Evolutionary conservation across 2,329 filamentous ascomycete genomes (phyloP).

Genomic region (Sphaerulina populicola): DNA sequence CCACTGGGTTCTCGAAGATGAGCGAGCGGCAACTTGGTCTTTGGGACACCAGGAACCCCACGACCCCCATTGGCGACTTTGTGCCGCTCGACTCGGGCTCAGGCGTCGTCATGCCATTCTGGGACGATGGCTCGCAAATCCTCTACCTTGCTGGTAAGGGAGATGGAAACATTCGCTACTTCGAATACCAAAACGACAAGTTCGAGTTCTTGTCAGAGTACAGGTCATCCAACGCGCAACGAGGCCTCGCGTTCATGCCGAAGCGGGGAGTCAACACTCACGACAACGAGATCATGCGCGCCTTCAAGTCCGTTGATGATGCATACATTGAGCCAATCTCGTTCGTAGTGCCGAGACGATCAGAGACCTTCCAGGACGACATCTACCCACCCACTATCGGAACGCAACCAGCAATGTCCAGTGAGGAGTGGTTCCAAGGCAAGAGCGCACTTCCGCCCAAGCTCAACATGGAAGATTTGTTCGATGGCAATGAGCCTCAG

Average conservation of each 20-base stretch:
- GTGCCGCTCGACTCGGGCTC: conserved; percentile 88
- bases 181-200: conserved; percentile 96
- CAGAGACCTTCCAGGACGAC: conserved; percentile 92
- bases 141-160: conserved; percentile 96
- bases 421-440: conserved; percentile 76
- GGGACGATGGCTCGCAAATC: conserved; percentile 94
- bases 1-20: conserved; percentile 96
- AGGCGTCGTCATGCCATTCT: conserved; percentile 98
- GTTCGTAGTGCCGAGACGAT: conserved; percentile 88
- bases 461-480: conserved; percentile 87
- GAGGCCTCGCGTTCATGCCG: conserved; percentile 87
- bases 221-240: conserved; percentile 91
- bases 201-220: conserved; percentile 96
- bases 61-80: conserved; percentile 82
- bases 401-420: conserved; percentile 67
- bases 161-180: conserved; percentile 98
- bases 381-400: conserved; percentile 86
- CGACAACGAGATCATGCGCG: conserved; percentile 92
- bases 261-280: conserved; percentile 92
- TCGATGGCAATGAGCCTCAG: conserved; percentile 71
- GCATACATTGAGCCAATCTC: conserved; percentile 91
- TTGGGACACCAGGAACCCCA: conserved; percentile 78
- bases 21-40: conserved; percentile 92
- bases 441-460: conserved; percentile 74
- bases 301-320: conserved; percentile 96